phyloP scores from a whole-genome alignment of 2,329 filamentous ascomycete species.

The Colletotrichum sublineola region DNA sequence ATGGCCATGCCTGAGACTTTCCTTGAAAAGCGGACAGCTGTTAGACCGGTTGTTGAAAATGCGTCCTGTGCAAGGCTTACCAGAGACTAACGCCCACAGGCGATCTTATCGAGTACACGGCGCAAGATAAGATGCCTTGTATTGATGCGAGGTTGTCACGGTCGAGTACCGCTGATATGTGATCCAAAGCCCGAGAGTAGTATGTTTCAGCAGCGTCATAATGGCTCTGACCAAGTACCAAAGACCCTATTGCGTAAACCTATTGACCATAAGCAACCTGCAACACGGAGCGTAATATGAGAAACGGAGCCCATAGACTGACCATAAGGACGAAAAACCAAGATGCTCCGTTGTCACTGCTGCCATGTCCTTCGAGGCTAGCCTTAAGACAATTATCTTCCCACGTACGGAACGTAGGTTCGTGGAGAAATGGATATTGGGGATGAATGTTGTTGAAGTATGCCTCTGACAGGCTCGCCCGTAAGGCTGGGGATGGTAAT shows the following conservation, averaged over 20 bases:
- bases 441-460: slow-evolving; percentile 55
- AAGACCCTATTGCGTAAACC: slow-evolving; percentile 43
- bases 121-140: slow-evolving; percentile 51
- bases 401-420: slow-evolving; percentile 50
- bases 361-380: slow-evolving; percentile 7
- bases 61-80: slow-evolving; percentile 30
- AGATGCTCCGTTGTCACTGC: not conserved
- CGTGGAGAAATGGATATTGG: slow-evolving; percentile 55
- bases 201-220: slow-evolving; percentile 25
- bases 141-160: slow-evolving; percentile 50
- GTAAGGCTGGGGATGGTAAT: slow-evolving; percentile 42
- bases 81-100: slow-evolving; percentile 48
- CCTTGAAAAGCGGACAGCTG: slow-evolving; percentile 28
- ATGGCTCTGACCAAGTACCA: slow-evolving; percentile 30
- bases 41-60: not conserved
- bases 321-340: slow-evolving; percentile 45
- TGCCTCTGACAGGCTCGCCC: slow-evolving; percentile 46
- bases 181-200: slow-evolving; percentile 44
- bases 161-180: slow-evolving; percentile 43
- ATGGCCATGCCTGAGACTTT: slow-evolving; percentile 52
- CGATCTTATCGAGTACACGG: slow-evolving; percentile 50
- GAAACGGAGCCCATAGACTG: not conserved
- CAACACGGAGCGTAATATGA: not conserved
- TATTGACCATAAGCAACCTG: not conserved
- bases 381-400: slow-evolving; percentile 46